Conservation (phyloP, 2,329 filamentous ascomycete species). For the Coleophoma cylindrospora region DNA sequence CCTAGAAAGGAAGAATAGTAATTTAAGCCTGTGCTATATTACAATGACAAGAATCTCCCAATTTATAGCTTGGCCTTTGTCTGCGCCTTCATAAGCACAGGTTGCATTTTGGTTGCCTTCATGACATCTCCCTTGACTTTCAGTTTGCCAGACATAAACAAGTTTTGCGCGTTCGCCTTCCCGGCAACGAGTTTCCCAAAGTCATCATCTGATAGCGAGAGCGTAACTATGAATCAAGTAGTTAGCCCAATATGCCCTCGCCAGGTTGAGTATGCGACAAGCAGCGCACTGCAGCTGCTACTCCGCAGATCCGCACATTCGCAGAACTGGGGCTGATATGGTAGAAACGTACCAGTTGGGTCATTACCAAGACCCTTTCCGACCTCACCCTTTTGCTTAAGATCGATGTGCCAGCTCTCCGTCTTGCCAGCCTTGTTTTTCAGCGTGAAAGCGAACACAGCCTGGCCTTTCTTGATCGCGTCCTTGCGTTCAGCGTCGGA, state of each 20-base stretch:
- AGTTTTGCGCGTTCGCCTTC: constrained; percentile 87
- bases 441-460: constrained; percentile 84
- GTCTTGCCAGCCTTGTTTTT: constrained; percentile 81
- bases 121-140: constrained; percentile 98
- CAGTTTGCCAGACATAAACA: constrained; percentile 95
- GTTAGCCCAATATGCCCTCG: no score
- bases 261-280: no score
- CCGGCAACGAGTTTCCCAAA: constrained; percentile 79
- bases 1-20: no score
- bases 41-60: background rate
- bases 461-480: constrained; percentile 83
- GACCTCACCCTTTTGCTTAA: constrained; percentile 84
- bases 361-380: constrained; percentile 75
- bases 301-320: background rate
- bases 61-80: constrained; percentile 73
- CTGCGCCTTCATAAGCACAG: constrained; percentile 84
- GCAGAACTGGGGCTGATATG: background rate
- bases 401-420: constrained; percentile 89
- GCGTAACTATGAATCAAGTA: constrained; percentile 58
- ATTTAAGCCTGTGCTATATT: no score
- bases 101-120: constrained; percentile 97
- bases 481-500: constrained; percentile 74
- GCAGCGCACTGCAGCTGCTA: no score
- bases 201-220: constrained; percentile 77
- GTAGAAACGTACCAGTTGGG: constrained; percentile 63